Percentiles rank a stretch among this genome's conserved stretches.
Evolutionary conservation across 1,284 basidiomycete species (phyloP).

Genomic region (Leccinum griseonigrum): DNA sequence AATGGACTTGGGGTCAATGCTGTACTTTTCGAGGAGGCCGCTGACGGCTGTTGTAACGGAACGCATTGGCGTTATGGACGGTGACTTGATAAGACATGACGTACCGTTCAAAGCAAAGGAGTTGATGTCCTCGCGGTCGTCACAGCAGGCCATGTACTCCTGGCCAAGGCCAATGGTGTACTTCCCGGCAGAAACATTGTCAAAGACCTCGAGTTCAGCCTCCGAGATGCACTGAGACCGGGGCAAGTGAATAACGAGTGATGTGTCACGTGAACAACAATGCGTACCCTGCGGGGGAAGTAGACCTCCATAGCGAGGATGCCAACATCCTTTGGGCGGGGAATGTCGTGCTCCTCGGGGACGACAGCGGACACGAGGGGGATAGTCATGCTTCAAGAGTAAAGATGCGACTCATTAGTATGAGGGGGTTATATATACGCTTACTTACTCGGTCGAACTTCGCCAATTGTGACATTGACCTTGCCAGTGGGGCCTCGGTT

Average conservation of each 20-base stretch:
- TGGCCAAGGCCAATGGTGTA: constrained; percentile 99
- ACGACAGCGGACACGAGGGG: constrained; percentile 9
- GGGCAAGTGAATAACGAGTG: constrained; percentile 11
- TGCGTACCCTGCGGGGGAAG: constrained; percentile 84
- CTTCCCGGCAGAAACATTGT: constrained; percentile 94
- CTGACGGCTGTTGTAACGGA: constrained; percentile 61
- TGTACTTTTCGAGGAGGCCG: constrained; percentile 90
- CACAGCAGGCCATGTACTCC: constrained; percentile 97
- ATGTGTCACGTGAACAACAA: constrained; percentile 24
- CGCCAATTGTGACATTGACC: background rate
- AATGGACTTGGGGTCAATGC: constrained; percentile 94
- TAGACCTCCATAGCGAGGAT: constrained; percentile 92
- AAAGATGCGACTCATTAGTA: background rate
- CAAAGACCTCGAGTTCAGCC: constrained; percentile 91
- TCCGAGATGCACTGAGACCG: constrained; percentile 83
- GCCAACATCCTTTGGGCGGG: constrained; percentile 88
- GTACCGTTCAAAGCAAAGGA: constrained; percentile 92
- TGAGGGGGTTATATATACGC: constrained; percentile 25
- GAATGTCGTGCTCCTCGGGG: constrained; percentile 18
- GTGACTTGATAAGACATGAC: constrained; percentile 29
- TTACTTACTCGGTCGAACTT: constrained; percentile 4
- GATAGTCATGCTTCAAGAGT: constrained; percentile 20
- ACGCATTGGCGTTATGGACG: constrained; percentile 6
- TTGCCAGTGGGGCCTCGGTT: too few species aligned
- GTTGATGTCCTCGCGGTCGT: constrained; percentile 98